Percentiles rank a stretch among this genome's conserved stretches.
Conservation (phyloP, 805 yeast genomes). For the Metschnikowia continentalis region DNA sequence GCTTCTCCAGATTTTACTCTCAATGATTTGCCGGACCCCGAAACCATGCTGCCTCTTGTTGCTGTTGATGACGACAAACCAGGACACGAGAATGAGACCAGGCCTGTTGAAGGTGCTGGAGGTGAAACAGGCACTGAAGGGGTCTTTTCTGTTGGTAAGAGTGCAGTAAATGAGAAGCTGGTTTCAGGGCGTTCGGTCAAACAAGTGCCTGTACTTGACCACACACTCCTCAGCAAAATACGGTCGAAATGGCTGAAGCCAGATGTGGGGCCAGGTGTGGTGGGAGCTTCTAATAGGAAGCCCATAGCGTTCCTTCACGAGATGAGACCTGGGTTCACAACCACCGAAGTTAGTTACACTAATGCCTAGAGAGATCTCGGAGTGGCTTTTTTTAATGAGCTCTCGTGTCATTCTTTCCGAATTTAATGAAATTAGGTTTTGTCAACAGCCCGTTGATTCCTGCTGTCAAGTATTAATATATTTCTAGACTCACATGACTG, state of each 20-base stretch:
- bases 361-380: neutral
- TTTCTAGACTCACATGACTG: neutral
- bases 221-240: constrained; percentile 8
- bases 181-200: neutral
- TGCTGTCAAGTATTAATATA: too few species aligned
- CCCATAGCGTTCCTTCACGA: constrained; percentile 10
- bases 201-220: neutral
- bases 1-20: neutral
- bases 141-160: neutral
- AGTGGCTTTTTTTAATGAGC: too few species aligned
- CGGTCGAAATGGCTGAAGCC: constrained; percentile 11
- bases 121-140: neutral
- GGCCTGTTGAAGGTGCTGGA: neutral
- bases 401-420: too few species aligned
- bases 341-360: constrained; percentile 11
- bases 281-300: neutral
- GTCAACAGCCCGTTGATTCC: neutral
- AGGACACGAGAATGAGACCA: neutral
- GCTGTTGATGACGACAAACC: neutral
- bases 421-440: neutral
- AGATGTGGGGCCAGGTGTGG: neutral
- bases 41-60: too few species aligned
- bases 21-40: neutral
- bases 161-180: neutral
- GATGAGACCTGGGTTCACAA: constrained; percentile 11